Percentiles rank a stretch among this genome's conserved stretches.
Conservation (phyloP, 2,329 filamentous ascomycete genomes). For the Rosellinia necatrix region DNA sequence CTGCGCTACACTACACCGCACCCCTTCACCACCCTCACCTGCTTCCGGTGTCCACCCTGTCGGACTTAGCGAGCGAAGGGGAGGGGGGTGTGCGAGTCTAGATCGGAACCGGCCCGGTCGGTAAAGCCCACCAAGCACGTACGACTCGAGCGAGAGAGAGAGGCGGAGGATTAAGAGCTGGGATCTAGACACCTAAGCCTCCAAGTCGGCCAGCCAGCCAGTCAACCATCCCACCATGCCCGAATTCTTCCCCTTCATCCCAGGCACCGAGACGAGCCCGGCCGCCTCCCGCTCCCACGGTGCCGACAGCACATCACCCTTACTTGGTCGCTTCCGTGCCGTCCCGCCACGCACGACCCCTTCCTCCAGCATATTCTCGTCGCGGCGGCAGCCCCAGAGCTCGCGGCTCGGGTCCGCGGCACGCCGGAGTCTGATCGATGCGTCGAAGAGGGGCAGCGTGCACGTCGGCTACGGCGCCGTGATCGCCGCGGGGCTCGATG, state of each 20-base stretch:
- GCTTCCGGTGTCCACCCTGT: too few species aligned
- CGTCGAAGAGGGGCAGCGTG: constrained; percentile 54
- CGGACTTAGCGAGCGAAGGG: not conserved
- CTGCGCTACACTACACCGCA: not conserved
- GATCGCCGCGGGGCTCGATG: constrained; percentile 49
- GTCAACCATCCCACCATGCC: constrained; percentile 54
- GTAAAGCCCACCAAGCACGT: not conserved
- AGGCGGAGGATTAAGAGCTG: too few species aligned
- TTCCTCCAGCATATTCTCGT: constrained; percentile 21
- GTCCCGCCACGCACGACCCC: constrained; percentile 44
- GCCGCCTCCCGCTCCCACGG: constrained; percentile 47
- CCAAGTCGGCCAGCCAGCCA: too few species aligned
- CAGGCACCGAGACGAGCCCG: constrained; percentile 61
- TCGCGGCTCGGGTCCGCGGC: constrained; percentile 32
- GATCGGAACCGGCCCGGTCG: constrained; percentile 18
- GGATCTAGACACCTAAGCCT: not conserved
- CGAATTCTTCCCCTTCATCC: constrained; percentile 70
- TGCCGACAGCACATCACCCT: constrained; percentile 57
- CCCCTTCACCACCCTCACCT: not conserved
- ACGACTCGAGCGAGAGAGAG: not conserved
- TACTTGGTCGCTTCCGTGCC: constrained; percentile 68
- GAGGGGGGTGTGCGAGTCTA: not conserved
- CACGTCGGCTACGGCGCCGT: constrained; percentile 62
- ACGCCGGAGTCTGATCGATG: constrained; percentile 44
- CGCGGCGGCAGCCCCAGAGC: constrained; percentile 22